phyloP scores from a whole-genome alignment of 768 basidiomycete species.

The Chalciporus chontae region DNA sequence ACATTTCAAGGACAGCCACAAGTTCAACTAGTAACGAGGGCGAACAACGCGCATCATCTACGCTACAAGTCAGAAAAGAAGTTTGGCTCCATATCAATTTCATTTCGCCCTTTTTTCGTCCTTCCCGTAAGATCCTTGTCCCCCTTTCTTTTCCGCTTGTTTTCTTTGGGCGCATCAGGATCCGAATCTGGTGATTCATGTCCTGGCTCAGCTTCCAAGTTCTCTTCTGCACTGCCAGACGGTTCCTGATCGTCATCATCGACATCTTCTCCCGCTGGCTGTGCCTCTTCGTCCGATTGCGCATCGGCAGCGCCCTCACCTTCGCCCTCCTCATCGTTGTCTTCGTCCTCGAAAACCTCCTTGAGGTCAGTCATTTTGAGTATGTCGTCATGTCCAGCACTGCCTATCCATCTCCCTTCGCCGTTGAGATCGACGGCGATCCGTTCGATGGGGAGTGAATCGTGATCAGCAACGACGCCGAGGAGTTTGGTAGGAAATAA shows the following conservation, averaged over 20 bases:
- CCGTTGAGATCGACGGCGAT: conserved; percentile 60
- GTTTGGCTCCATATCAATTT: conserved; percentile 51
- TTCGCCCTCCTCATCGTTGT: conserved; percentile 28
- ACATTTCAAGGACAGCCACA: too few relatives aligned
- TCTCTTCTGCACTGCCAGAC: background rate
- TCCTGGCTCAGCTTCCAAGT: conserved; percentile 12
- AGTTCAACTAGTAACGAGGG: too few relatives aligned
- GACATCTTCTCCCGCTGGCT: conserved; percentile 12
- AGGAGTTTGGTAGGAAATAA: conserved; percentile 86
- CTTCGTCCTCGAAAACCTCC: conserved; percentile 57
- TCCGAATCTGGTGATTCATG: conserved; percentile 27
- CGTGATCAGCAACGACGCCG: conserved; percentile 89
- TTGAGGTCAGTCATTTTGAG: conserved; percentile 82
- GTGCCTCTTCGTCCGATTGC: conserved; percentile 20
- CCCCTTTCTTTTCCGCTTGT: conserved; percentile 57
- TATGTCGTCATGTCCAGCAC: conserved; percentile 86
- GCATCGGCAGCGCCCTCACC: conserved; percentile 25
- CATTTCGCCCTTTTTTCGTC: conserved; percentile 59
- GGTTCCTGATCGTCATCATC: conserved; percentile 10
- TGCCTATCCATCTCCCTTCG: conserved; percentile 83
- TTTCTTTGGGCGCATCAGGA: conserved; percentile 32
- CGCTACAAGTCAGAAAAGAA: conserved; percentile 66
- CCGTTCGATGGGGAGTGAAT: conserved; percentile 88
- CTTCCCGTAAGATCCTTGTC: conserved; percentile 48
- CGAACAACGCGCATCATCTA: too few relatives aligned